Evolutionary conservation across 768 basidiomycete species (phyloP), one percentile per base, ranked within the genome.

Genomic region (Leccinum ochraceum): DNA sequence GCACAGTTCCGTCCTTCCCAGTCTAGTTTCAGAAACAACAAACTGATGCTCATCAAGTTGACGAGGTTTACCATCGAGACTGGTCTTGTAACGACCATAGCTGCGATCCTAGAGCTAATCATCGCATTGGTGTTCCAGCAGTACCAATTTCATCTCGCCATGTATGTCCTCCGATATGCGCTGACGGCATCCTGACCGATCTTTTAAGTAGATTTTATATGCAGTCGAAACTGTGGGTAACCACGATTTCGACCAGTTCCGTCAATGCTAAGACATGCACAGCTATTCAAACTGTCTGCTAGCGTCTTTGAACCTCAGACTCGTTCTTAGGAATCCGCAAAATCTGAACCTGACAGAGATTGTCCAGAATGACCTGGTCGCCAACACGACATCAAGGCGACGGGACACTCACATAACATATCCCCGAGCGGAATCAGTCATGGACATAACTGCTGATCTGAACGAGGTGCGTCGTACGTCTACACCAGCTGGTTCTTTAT

Each of bases 31-130:
- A n/a, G 6, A 14, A 36, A 44, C 4, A 62, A 28, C 14, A 64
- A 50, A 3, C 60, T 54, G 1, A 51, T 22, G 6, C 26, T 66
- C 5, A 20, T 37, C 52, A 63, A 58, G 28, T 37, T 70, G 4
- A 71, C 63, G 5, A 69, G 53, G 54, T 48, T 71, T 10, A 66
- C 68, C 68, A 48, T 70, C 14, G 69, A 72, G 48, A 72, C 68
- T 0, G 66, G 71, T 3, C 56, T 65, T 13, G 52, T 70, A 13
- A 72, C 70, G 11, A 60, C 68, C 3, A 48, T 54, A 3, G 61
- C 70, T 1, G 63, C 63, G 0, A 53, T 63, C 20, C 14, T 65
- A 0, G 69, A 72, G 49, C 59, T 70, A 7, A 37, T 66, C 13
- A 55, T 72, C 13, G 63, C 56, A 8, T 53, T 7, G 32, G 10